Evolutionary conservation across 345 rosid genomes (phyloP), one percentile per base, ranked within the genome.

Genomic region (Aurinia saxatilis): DNA sequence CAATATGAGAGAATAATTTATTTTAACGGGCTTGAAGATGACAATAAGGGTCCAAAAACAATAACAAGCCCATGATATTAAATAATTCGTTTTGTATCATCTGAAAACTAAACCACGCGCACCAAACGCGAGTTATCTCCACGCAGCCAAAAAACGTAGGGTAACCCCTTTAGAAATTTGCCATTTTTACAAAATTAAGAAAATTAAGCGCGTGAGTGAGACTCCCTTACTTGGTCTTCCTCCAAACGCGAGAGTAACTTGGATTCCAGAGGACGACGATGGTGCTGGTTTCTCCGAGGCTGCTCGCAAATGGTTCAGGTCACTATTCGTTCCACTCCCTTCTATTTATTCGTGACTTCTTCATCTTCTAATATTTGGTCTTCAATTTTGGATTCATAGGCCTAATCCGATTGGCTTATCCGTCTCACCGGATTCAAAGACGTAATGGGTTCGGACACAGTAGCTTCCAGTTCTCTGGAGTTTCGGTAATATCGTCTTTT

Each of bases 281-380:
- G 64, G 63, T 70, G 74, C 36, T 48, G 60, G 27, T 71, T 27
- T 70, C 69, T 55, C 58, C 19, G 48, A 38, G 9, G 29, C 60
- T 59, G 16, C 50, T 47, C 58, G 10, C 59, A 49, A 57, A 34
- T 41, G 48, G 15, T 33, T 63, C 75, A 71, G 75, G 48, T 63
- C 7, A 39, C 33, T 47, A 17, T 8, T 45, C 19, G 5, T 0
- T 58, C 36, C 49, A 10, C 1, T 34, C 1, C 19, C 8, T 46
- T 36, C 21, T 42, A 21, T 46, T 4, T 25, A 30, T 37, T 6
- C 12, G 6, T 19, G 21, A 19, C 51, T 45, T 3, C 27, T 36
- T 52, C 14, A 54, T 17, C 5, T 21, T 21, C 18, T n/a, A n/a
- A n/a, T n/a, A n/a, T 6, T n/a, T 39, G 0, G 15, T 15, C 11